phyloP scores from a whole-genome alignment of 2,329 filamentous ascomycete species.

The Aspergillus glaucus region DNA sequence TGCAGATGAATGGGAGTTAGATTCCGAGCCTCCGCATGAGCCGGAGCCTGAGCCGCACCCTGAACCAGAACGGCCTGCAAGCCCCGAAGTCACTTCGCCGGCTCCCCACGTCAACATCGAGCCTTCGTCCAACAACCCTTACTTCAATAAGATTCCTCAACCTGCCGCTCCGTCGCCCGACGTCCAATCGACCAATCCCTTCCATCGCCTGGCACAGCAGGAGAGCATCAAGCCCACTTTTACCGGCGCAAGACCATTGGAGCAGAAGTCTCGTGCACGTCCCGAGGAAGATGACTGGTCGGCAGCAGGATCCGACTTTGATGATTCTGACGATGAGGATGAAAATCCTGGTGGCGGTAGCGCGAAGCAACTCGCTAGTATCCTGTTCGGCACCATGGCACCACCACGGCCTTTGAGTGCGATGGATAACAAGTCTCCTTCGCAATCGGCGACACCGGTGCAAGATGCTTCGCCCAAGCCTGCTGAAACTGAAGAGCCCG shows the following conservation, averaged over 20 bases:
- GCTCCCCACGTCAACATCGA: conserved; percentile 53
- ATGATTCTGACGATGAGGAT: conserved; percentile 64
- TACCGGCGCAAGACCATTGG: conserved; percentile 43
- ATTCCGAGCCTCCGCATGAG: conserved; percentile 14
- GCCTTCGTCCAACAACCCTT: conserved; percentile 85
- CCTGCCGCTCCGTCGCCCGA: conserved; percentile 42
- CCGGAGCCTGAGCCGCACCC: conserved; percentile 16
- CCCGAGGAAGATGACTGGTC: conserved; percentile 70
- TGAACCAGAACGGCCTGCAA: conserved; percentile 48
- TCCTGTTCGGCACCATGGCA: conserved; percentile 94
- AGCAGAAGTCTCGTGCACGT: conserved; percentile 47
- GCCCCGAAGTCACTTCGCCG: conserved; percentile 42
- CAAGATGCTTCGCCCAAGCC: conserved; percentile 34
- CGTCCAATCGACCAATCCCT: conserved; percentile 83
- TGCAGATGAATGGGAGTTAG: conserved; percentile 36
- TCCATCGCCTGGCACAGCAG: conserved; percentile 75
- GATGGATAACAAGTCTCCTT: conserved; percentile 61
- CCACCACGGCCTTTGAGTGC: conserved; percentile 83
- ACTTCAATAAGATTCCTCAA: conserved; percentile 82
- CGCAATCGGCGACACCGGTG: conserved; percentile 41
- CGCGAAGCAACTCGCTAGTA: conserved; percentile 87
- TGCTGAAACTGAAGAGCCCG: conserved; percentile 18
- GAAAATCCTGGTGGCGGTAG: conserved; percentile 75
- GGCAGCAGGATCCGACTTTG: conserved; percentile 68
- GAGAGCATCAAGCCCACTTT: conserved; percentile 46